phyloP scores from a whole-genome alignment of 164 flowering plant species.

The Annona squamosa region DNA sequence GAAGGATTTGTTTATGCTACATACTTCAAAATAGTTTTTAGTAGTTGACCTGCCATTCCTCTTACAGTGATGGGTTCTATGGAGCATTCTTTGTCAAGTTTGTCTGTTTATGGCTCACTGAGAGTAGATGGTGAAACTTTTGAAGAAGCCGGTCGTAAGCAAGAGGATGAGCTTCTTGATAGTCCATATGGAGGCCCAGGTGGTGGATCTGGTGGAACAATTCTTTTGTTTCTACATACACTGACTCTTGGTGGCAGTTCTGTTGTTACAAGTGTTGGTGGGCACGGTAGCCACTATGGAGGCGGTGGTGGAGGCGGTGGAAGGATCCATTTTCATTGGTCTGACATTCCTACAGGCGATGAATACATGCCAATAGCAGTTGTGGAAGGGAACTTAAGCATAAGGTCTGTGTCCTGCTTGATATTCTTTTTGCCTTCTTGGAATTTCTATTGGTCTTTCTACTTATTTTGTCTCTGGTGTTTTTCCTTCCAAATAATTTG shows the following conservation, averaged over 20 bases:
- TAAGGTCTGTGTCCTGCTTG: constrained; percentile 35
- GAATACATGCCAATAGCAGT: constrained; percentile 63
- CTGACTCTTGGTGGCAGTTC: constrained; percentile 47
- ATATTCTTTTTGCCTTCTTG: not conserved
- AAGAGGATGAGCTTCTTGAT: constrained; percentile 10
- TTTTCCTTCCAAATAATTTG: not conserved
- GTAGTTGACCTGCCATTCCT: not conserved
- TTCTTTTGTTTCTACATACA: constrained; percentile 66
- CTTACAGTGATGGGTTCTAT: constrained; percentile 87
- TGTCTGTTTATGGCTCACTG: constrained; percentile 62
- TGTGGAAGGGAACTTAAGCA: constrained; percentile 49
- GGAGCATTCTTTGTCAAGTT: constrained; percentile 67
- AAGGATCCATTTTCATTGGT: constrained; percentile 91
- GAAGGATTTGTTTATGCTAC: not conserved
- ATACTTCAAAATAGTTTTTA: not conserved
- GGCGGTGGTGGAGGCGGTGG: constrained; percentile 98
- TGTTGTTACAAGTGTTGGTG: constrained; percentile 66
- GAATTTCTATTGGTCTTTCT: not conserved
- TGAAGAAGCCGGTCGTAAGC: constrained; percentile 25
- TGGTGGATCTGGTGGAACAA: constrained; percentile 96
- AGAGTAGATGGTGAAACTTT: constrained; percentile 82
- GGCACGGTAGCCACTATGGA: constrained; percentile 61
- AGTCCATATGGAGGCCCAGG: constrained; percentile 48
- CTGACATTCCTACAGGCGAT: constrained; percentile 70
- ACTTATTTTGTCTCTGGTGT: not conserved